phyloP scores from a whole-genome alignment of 1,284 basidiomycete species.

The Grifola frondosa region DNA sequence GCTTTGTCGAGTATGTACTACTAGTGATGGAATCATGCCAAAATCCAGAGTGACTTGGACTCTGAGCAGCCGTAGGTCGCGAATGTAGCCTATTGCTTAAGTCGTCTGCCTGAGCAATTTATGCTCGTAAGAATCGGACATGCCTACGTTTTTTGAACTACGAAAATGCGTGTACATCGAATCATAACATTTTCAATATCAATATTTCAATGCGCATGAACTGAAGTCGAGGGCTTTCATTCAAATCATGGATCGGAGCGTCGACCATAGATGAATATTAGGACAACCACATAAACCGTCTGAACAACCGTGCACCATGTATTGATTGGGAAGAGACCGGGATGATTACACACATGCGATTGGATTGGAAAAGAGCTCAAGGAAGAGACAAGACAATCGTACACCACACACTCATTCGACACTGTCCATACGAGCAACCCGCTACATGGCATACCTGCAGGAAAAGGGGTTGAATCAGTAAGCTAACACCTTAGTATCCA shows the following conservation, averaged over 20 bases:
- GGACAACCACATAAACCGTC: not conserved
- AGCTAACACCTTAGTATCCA: conserved; percentile 10
- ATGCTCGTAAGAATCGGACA: too few species aligned
- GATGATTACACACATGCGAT: conserved; percentile 26
- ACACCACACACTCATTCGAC: conserved; percentile 26
- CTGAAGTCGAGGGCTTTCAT: too few species aligned
- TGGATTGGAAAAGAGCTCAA: conserved; percentile 17
- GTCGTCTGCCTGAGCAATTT: too few species aligned
- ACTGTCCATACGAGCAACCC: conserved; percentile 15
- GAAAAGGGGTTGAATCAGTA: conserved; percentile 24
- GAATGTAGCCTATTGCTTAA: too few species aligned
- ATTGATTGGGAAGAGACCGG: conserved; percentile 1
- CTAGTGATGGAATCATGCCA: too few species aligned
- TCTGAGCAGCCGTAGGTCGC: too few species aligned
- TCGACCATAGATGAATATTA: not conserved
- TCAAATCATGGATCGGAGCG: not conserved
- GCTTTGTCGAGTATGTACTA: too few species aligned
- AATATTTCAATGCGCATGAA: too few species aligned
- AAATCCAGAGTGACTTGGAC: too few species aligned
- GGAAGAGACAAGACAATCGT: conserved; percentile 23
- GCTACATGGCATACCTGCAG: conserved; percentile 59
- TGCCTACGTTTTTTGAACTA: too few species aligned
- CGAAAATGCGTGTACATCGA: too few species aligned
- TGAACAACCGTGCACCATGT: conserved; percentile 1
- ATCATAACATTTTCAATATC: too few species aligned